Percentiles rank a stretch among this genome's conserved stretches.
These are phyloP conservation scores for Coemansia sp. DNA, from an alignment of 192 early-diverging fungal species.

Conservation along the genomic window DNA sequence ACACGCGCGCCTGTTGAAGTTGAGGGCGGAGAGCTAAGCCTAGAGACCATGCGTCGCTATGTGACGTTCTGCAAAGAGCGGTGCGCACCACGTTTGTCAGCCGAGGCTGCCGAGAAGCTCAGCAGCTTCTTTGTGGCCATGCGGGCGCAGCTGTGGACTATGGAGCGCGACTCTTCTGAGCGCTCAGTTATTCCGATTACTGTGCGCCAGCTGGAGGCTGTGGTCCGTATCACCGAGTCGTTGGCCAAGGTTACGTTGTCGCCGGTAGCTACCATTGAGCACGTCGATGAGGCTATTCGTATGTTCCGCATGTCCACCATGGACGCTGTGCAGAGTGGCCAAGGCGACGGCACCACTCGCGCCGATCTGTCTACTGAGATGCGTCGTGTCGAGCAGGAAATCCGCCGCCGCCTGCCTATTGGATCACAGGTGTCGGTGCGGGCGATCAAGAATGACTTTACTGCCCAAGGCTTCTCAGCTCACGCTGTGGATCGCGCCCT, in stretches of 20 bases:
- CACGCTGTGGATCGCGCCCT: constrained; percentile 70
- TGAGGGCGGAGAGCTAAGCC: constrained; percentile 81
- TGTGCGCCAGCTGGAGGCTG: constrained; percentile 94
- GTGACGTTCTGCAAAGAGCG: constrained; percentile 91
- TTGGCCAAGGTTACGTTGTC: constrained; percentile 93
- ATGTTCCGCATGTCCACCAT: constrained; percentile 98
- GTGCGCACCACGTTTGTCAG: constrained; percentile 89
- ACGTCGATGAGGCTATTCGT: constrained; percentile 97
- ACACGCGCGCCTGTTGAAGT: constrained; percentile 64
- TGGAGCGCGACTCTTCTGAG: constrained; percentile 70
- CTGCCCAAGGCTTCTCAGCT: constrained; percentile 51
- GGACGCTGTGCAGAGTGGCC: constrained; percentile 90
- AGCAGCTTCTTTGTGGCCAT: constrained; percentile 92
- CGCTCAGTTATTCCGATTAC: constrained; percentile 95
- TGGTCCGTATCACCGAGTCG: constrained; percentile 96
- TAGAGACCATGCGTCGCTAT: constrained; percentile 94
- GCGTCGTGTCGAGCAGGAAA: constrained; percentile 75
- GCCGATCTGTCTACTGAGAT: constrained; percentile 74
- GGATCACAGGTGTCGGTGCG: constrained; percentile 73
- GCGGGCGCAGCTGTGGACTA: constrained; percentile 75
- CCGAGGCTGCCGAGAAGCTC: constrained; percentile 89
- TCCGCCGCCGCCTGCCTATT: constrained; percentile 82
- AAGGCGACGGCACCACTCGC: constrained; percentile 76
- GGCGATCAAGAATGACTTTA: constrained; percentile 64
- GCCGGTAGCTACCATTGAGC: constrained; percentile 76